These are phyloP conservation scores for Pseudognaphalium luteoalbum DNA, from an alignment of 129 eudicot species.

Conservation along the genomic window DNA sequence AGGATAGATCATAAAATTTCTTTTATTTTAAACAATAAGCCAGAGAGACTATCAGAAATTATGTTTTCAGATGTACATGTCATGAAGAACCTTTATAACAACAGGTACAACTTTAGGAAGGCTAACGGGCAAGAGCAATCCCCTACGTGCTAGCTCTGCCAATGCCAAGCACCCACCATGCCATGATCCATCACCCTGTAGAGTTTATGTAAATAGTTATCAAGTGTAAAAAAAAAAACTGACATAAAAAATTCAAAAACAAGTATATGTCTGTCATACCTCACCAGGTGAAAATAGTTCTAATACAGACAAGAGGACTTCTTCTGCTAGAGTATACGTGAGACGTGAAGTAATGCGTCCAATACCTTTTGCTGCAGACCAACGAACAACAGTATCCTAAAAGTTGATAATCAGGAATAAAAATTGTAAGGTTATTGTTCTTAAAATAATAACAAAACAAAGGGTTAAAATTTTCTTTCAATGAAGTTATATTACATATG, in stretches of 20 bases:
- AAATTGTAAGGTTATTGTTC: constrained; percentile 1
- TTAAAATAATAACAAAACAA: neutral
- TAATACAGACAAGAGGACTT: constrained; percentile 83
- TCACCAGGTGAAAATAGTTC: constrained; percentile 96
- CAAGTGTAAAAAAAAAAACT: neutral
- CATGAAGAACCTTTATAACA: constrained; percentile 65
- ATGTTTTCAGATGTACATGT: constrained; percentile 8
- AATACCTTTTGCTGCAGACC: constrained; percentile 99
- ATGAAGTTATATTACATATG: neutral
- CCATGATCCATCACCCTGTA: constrained; percentile 99
- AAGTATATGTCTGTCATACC: constrained; percentile 50
- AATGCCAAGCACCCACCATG: constrained; percentile 99
- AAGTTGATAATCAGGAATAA: constrained; percentile 13
- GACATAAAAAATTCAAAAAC: constrained; percentile 19
- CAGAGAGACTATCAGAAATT: constrained; percentile 6
- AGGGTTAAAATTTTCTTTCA: neutral
- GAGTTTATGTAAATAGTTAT: constrained; percentile 12
- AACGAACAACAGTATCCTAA: constrained; percentile 97
- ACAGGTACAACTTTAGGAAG: constrained; percentile 96
- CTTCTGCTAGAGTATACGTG: constrained; percentile 76
- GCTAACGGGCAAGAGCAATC: constrained; percentile 91
- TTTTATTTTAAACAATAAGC: neutral
- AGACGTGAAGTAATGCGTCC: constrained; percentile 90
- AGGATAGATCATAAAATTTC: neutral
- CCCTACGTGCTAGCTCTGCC: constrained; percentile 99